Evolutionary conservation across 176 grass and related monocot genomes (phyloP).

Genomic region (Miscanthus lutarioriparius): DNA sequence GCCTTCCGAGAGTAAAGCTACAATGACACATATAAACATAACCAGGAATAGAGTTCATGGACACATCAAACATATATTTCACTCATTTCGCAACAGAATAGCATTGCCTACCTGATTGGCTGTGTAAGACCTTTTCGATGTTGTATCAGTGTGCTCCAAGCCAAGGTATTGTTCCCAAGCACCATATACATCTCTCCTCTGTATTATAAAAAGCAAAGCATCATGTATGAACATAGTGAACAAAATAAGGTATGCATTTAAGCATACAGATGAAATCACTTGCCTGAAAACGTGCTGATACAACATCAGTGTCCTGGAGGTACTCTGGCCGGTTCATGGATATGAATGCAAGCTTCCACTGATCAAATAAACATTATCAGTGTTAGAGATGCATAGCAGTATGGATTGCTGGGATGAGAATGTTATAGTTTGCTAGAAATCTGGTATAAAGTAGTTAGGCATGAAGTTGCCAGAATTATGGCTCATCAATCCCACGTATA

Average conservation of each 20-base stretch:
- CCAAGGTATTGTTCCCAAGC: constrained; percentile 89
- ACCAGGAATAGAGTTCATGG: not conserved
- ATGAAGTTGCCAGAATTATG: not conserved
- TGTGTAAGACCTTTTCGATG: constrained; percentile 65
- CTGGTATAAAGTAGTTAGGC: not conserved
- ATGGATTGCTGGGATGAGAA: not conserved
- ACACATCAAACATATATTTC: not conserved
- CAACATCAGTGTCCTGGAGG: constrained; percentile 63
- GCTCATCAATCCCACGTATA: not conserved
- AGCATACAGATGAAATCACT: constrained; percentile 36
- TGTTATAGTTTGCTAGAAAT: not conserved
- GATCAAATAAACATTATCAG: constrained; percentile 34
- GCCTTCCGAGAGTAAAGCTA: not conserved
- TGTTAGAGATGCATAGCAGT: constrained; percentile 15
- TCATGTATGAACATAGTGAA: constrained; percentile 19
- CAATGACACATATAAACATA: not conserved
- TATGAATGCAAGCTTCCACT: constrained; percentile 82
- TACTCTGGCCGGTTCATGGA: constrained; percentile 70
- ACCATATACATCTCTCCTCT: constrained; percentile 70
- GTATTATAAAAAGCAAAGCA: constrained; percentile 33
- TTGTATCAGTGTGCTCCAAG: constrained; percentile 69
- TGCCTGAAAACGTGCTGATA: constrained; percentile 75
- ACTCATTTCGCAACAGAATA: not conserved
- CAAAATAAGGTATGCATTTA: constrained; percentile 5
- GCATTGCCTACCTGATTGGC: constrained; percentile 57